Percentiles rank a stretch among this genome's conserved stretches.
These are phyloP conservation scores for Aspergillus sclerotiicarbonarius DNA, from an alignment of 495 filamentous ascomycete genomes.

Conservation along the genomic window DNA sequence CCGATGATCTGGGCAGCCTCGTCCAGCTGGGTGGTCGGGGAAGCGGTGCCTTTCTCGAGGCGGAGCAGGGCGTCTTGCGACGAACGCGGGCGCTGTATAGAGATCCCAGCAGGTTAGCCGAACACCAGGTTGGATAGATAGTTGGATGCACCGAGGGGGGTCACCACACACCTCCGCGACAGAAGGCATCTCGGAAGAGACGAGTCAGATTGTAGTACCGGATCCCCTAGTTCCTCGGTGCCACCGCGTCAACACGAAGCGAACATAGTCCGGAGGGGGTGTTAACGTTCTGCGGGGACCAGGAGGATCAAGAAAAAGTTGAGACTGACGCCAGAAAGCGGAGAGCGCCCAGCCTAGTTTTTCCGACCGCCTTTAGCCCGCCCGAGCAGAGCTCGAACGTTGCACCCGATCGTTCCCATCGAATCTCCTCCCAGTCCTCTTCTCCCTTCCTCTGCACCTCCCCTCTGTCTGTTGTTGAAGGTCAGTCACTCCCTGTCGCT, in stretches of 20 bases:
- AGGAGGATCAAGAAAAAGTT: slow-evolving; percentile 22
- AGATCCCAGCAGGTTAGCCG: neutral
- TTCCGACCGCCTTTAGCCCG: slow-evolving; percentile 44
- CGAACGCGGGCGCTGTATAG: slow-evolving; percentile 37
- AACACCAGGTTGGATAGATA: neutral
- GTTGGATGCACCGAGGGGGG: neutral
- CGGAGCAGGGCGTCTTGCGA: slow-evolving; percentile 51
- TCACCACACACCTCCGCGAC: slow-evolving; percentile 39
- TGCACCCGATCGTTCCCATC: slow-evolving; percentile 35
- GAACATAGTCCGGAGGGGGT: neutral
- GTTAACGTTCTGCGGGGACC: neutral
- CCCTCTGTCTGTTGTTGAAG: slow-evolving; percentile 14
- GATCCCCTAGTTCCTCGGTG: slow-evolving; percentile 3
- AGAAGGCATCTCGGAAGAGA: slow-evolving; percentile 38
- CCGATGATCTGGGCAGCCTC: slow-evolving; percentile 50
- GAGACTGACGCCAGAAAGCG: slow-evolving; percentile 15
- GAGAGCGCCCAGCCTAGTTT: slow-evolving; percentile 29
- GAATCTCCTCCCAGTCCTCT: slow-evolving; percentile 21
- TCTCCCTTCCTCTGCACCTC: slow-evolving; percentile 5
- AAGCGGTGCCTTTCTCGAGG: slow-evolving; percentile 49
- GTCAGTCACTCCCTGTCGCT: neutral
- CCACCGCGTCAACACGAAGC: slow-evolving; percentile 4
- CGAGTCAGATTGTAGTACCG: slow-evolving; percentile 5
- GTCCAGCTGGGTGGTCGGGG: slow-evolving; percentile 39
- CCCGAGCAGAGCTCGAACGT: slow-evolving; percentile 23